These are phyloP conservation scores for Agrocybe pediades DNA, from an alignment of 768 basidiomycete species.

Conservation along the genomic window DNA sequence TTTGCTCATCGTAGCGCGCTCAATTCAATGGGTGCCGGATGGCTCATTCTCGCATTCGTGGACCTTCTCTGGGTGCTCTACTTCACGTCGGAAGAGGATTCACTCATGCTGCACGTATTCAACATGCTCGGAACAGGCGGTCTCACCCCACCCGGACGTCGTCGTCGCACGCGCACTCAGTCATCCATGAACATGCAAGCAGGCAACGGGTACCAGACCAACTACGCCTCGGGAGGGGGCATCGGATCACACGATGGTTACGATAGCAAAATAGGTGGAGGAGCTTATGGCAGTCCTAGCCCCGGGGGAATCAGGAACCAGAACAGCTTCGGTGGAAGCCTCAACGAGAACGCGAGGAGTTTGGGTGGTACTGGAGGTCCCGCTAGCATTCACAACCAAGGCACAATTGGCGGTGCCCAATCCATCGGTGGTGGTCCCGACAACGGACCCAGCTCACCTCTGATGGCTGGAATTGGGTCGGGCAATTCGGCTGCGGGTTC, in stretches of 20 bases:
- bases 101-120: conserved; percentile 81
- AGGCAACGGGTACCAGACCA: conserved; percentile 64
- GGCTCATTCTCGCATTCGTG: conserved; percentile 89
- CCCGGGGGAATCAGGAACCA: conserved; percentile 53
- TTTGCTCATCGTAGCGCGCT: conserved; percentile 54
- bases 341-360: conserved; percentile 39
- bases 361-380: conserved; percentile 38
- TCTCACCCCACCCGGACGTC: conserved; percentile 77
- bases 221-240: conserved; percentile 67
- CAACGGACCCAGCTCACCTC: conserved; percentile 60
- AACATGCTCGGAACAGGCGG: conserved; percentile 87
- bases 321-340: conserved; percentile 53
- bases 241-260: conserved; percentile 72
- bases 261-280: conserved; percentile 61
- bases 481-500: conserved; percentile 38
- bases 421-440: conserved; percentile 38
- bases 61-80: conserved; percentile 96
- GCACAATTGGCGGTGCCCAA: conserved; percentile 12
- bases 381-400: conserved; percentile 60
- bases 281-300: conserved; percentile 46
- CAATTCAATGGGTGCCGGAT: conserved; percentile 90
- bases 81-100: conserved; percentile 96
- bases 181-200: conserved; percentile 61
- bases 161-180: conserved; percentile 69
- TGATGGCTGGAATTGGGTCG: conserved; percentile 68